Evolutionary conservation across 192 early-diverging fungal genomes (phyloP).

Genomic region (Podila epigama): DNA sequence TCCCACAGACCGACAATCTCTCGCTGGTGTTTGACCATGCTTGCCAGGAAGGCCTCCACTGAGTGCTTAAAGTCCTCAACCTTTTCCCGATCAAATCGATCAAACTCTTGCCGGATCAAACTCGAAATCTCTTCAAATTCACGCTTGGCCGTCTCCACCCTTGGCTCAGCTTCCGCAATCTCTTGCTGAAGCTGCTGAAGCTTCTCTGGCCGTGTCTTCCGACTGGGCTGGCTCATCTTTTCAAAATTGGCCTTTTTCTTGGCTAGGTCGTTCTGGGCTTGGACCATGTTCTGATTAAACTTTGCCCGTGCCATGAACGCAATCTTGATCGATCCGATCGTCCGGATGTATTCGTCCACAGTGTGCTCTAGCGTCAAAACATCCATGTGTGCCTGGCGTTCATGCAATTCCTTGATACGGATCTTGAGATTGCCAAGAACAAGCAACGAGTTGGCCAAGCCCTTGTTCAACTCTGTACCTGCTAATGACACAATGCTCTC

Average conservation of each 20-base stretch:
- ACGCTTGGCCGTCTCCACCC: conserved; percentile 56
- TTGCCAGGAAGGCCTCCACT: conserved; percentile 74
- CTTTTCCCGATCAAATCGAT: conserved; percentile 80
- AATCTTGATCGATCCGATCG: conserved; percentile 82
- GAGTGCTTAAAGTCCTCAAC: conserved; percentile 81
- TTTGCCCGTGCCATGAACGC: conserved; percentile 80
- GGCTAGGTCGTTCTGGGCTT: conserved; percentile 70
- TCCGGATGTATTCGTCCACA: conserved; percentile 90
- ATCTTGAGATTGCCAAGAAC: conserved; percentile 83
- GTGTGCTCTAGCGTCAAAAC: conserved; percentile 77
- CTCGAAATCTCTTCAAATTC: conserved; percentile 82
- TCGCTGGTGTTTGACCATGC: conserved; percentile 83
- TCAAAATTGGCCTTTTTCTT: conserved; percentile 74
- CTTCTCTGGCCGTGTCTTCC: conserved; percentile 23
- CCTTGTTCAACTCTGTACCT: conserved; percentile 72
- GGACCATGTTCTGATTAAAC: conserved; percentile 73
- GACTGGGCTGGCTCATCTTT: conserved; percentile 56
- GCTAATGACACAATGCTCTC: conserved; percentile 79
- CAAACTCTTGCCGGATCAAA: conserved; percentile 75
- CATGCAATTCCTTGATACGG: conserved; percentile 79
- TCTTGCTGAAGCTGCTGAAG: conserved; percentile 28
- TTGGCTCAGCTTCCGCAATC: conserved; percentile 50
- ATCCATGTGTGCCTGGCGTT: conserved; percentile 80
- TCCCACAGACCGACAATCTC: conserved; percentile 62
- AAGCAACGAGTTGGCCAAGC: conserved; percentile 70